A percentile compares a stretch with the other conserved stretches of the same genome.
phyloP scores from a whole-genome alignment of 148 eudicot species.

The Diospyros lotus region DNA sequence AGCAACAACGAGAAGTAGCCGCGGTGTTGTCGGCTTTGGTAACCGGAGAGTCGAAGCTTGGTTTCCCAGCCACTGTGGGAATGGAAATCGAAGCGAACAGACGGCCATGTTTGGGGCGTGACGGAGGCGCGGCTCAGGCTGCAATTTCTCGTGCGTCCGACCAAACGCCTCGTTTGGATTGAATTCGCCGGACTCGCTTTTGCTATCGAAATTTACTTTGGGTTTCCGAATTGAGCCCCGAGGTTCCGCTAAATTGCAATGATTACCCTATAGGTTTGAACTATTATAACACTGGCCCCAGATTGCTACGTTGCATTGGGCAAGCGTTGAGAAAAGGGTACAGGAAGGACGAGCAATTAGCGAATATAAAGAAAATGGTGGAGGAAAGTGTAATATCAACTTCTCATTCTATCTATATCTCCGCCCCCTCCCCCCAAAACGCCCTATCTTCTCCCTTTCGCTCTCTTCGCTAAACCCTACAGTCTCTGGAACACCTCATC shows the following conservation, averaged over 20 bases:
- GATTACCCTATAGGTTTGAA: too few species aligned
- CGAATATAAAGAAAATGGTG: too few species aligned
- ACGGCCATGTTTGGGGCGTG: slow-evolving; percentile 4
- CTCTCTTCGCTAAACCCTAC: slow-evolving; percentile 20
- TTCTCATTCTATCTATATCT: slow-evolving; percentile 14
- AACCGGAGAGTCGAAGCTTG: slow-evolving; percentile 3
- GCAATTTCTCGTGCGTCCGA: background rate
- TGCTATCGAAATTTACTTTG: too few species aligned
- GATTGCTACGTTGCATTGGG: too few species aligned
- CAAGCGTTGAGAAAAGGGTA: too few species aligned
- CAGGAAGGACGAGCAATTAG: too few species aligned
- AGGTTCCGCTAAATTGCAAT: too few species aligned
- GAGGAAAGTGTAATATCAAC: too few species aligned
- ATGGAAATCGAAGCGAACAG: slow-evolving; percentile 17
- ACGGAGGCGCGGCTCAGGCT: background rate
- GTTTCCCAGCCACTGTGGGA: slow-evolving; percentile 13
- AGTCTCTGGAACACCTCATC: slow-evolving; percentile 4
- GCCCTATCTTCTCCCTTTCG: background rate
- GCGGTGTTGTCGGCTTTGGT: slow-evolving; percentile 9
- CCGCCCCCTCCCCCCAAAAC: slow-evolving; percentile 6
- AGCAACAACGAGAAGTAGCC: background rate
- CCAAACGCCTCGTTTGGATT: too few species aligned
- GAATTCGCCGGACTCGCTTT: too few species aligned
- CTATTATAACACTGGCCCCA: too few species aligned
- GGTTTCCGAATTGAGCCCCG: too few species aligned